Evolutionary conservation across 2,329 filamentous ascomycete species (phyloP), one percentile per base, ranked within the genome.

Genomic region (Ophiostoma sp.): DNA sequence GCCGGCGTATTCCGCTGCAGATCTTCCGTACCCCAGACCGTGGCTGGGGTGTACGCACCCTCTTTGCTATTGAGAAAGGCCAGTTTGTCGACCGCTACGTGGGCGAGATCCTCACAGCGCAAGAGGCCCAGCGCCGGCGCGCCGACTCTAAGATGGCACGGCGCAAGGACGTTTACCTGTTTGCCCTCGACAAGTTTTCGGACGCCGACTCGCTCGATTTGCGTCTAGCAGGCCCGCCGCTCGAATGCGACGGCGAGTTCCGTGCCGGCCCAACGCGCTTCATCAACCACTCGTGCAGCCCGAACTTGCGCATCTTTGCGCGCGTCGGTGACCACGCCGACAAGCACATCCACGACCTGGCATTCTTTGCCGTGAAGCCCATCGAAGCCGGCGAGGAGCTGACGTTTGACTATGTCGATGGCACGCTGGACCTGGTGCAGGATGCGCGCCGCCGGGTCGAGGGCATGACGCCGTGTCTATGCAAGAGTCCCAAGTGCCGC

Each of bases 31-130:
- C 92, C 0, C 72, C 75, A 1, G 82, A 87, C 65, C 85, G 91
- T 63, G 92, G 92, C 45, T 96, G 91, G 92, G 92, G 89, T 44
- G 84, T 96, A 0, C 83, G 86, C 7, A 88, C 87, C 70, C 83
- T 83, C 4, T 81, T 88, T 2, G 80, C 86, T 27, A 84, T 96
- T 2, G 83, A 84, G 67, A 82, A 83, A 71, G 92, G 92, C 2
- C 89, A 93, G 72, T 95, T 93, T 73, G 86, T 96, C 55, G 92
- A 94, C 75, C 85, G 84, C 7, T 96, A 95, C 74, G 82, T 93
- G 7, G 91, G 92, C 12, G 87, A 90, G 75, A 81, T 90, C 68
- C 87, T 91, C 73, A 88, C 86, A 1, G 80, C 82, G 0, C 73
- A 76, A 2, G 87, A 93, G 77, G 90, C 91, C 0, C 83, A 87